Base-by-base conservation (phyloP, 495 filamentous ascomycete species). In the Podospora tetraspora region DNA sequence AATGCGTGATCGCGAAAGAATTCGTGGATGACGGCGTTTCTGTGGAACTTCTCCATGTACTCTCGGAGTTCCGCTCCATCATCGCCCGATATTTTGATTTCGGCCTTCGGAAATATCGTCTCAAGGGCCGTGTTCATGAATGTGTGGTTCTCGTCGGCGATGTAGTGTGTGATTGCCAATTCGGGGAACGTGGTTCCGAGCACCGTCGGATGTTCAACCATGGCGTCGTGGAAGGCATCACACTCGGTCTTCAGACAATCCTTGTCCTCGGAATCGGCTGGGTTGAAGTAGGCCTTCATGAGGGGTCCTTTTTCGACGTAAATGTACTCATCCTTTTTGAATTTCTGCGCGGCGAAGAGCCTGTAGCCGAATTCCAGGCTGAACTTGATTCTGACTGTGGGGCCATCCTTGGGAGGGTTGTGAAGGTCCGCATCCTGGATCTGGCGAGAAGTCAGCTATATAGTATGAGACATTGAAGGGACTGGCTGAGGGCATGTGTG, bases 261-360 rank as follows among this genome's bases (percentile, higher is more conserved):
- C 27, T 12, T 16, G 72, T 73, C 69, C 30, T 59, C 59, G 7
- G 64, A 32, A 63, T 66, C 60, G 19, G 24, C 64, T 57, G 75
- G 70, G 68, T 73, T 72, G 69, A 71, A 77, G 21, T 65, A 43
- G 52, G 70, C 72, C 24, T 37, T 60, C 59, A 78, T 67, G 5
- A 74, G 24, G 3, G 72, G 73, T 21, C 63, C 69, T 58, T 78
- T 5, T 30, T 30, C 76, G 66, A 69, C 64, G 63, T 76, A 75
- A 59, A 77, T 72, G 62, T 71, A 71, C 25, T 79, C 75, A 24
- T 67, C 71, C 27, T 67, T 57, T 6, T 21, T 22, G 21, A 77
- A 57, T 59, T 72, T 57, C 12, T 74, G 71, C 12, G 72, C 72
- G 4, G 77, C 75, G 63, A 74, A 76, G 57, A 79, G 69, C 57